A percentile compares a stretch with the other conserved stretches of the same genome.
These are phyloP conservation scores for Sugiyamaella boreocaroliniensis DNA, from an alignment of 805 yeast species.

Conservation along the genomic window DNA sequence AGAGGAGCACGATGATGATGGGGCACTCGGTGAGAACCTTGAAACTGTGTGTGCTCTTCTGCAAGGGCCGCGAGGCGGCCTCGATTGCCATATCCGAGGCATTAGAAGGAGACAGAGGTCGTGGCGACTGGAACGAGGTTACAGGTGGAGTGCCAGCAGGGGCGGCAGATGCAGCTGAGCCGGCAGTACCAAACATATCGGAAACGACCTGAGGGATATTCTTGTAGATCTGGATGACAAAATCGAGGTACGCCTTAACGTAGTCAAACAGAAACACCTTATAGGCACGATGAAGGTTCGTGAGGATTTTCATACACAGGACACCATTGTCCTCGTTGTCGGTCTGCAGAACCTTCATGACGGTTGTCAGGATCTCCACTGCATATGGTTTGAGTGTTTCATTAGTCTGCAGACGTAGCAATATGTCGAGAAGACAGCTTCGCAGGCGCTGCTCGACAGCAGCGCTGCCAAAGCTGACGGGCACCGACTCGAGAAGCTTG, in stretches of 20 bases:
- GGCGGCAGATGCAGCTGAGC: conserved; percentile 12
- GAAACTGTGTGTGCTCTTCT: conserved; percentile 71
- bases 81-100: conserved; percentile 32
- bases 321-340: conserved; percentile 98
- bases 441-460: conserved; percentile 71
- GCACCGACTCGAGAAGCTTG: conserved; percentile 55
- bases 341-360: conserved; percentile 52
- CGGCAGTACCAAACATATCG: conserved; percentile 45
- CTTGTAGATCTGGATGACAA: conserved; percentile 68
- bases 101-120: conserved; percentile 38
- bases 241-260: conserved; percentile 70
- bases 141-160: conserved; percentile 21
- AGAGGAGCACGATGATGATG: conserved; percentile 87
- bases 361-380: conserved; percentile 47
- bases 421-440: conserved; percentile 65
- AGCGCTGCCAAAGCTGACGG: conserved; percentile 59
- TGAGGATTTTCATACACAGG: conserved; percentile 77
- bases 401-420: conserved; percentile 76
- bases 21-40: conserved; percentile 95
- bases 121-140: conserved; percentile 32
- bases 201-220: conserved; percentile 71
- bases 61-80: conserved; percentile 44
- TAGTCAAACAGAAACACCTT: conserved; percentile 59
- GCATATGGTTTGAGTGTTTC: conserved; percentile 74
- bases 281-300: conserved; percentile 79